Conservation (phyloP, 306 rosid species). For the Astragalus glycyphyllos region DNA sequence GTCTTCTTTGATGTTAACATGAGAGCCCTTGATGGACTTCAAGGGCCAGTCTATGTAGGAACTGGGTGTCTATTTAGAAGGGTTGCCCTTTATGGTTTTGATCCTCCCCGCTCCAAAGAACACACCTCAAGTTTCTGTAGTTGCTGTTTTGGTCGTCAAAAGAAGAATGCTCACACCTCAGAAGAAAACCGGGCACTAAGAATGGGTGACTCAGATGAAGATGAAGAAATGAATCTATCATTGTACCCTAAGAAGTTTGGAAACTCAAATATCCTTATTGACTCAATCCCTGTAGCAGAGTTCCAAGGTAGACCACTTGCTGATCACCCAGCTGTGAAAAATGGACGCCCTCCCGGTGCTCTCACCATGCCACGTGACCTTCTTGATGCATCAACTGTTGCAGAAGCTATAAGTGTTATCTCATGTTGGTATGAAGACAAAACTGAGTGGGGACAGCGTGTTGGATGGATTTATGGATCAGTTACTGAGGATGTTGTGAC, state of each 20-base stretch:
- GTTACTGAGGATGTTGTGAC: conserved; percentile 99
- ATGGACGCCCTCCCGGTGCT: conserved; percentile 94
- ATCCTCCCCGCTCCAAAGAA: conserved; percentile 92
- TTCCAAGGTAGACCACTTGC: conserved; percentile 99
- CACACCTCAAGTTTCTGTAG: conserved; percentile 66
- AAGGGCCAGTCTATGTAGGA: conserved; percentile 97
- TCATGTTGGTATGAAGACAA: conserved; percentile 99
- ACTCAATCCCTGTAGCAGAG: conserved; percentile 94
- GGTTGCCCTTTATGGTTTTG: conserved; percentile 88
- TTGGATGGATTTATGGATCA: conserved; percentile 98
- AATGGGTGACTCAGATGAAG: conserved; percentile 82
- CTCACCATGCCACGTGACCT: conserved; percentile 82
- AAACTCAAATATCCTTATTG: conserved; percentile 86
- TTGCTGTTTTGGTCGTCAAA: conserved; percentile 69
- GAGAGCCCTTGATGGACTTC: conserved; percentile 98
- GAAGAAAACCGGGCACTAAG: conserved; percentile 84
- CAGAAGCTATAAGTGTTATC: conserved; percentile 95
- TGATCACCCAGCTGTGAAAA: conserved; percentile 94
- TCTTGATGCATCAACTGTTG: conserved; percentile 94
- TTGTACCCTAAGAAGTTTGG: conserved; percentile 84
- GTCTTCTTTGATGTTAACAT: conserved; percentile 97
- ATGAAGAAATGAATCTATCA: conserved; percentile 90
- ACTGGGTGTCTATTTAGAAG: conserved; percentile 96
- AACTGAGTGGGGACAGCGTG: conserved; percentile 96
- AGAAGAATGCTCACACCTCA: conserved; percentile 56